phyloP scores from a whole-genome alignment of 768 basidiomycete genomes.

The Lyophyllum shimeji region DNA sequence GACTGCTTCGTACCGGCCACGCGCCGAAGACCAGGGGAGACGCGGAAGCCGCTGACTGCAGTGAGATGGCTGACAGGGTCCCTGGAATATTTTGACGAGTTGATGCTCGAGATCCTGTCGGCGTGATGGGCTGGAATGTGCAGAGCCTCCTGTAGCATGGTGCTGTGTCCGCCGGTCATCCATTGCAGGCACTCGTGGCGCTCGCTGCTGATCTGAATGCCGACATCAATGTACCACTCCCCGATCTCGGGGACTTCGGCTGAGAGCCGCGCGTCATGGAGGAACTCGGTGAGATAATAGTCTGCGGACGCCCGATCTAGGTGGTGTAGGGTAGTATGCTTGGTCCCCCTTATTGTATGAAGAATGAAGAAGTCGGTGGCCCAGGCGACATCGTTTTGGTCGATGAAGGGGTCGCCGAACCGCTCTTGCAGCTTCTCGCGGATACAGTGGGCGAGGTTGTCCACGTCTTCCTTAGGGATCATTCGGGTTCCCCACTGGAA shows the following conservation, averaged over 20 bases:
- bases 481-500: constrained; percentile 20
- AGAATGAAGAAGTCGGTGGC: constrained; percentile 22
- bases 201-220: constrained; percentile 15
- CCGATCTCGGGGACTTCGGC: background rate
- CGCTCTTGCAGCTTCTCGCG: constrained; percentile 7
- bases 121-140: background rate
- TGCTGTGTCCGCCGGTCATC: constrained; percentile 5
- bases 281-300: background rate
- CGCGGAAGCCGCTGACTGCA: constrained; percentile 12
- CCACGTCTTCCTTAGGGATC: constrained; percentile 8
- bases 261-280: background rate
- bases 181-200: constrained; percentile 14
- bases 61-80: constrained; percentile 16
- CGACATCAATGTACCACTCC: constrained; percentile 23
- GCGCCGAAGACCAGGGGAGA: background rate
- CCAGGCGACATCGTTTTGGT: constrained; percentile 14
- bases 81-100: constrained; percentile 8
- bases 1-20: background rate
- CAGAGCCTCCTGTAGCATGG: constrained; percentile 1
- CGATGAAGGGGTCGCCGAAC: too few species aligned
- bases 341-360: constrained; percentile 27
- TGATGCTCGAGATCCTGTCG: background rate
- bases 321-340: constrained; percentile 18
- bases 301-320: background rate
- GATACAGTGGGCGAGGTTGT: constrained; percentile 13